Evolutionary conservation across 306 rosid species (phyloP).

Genomic region (Carpinus viminea): DNA sequence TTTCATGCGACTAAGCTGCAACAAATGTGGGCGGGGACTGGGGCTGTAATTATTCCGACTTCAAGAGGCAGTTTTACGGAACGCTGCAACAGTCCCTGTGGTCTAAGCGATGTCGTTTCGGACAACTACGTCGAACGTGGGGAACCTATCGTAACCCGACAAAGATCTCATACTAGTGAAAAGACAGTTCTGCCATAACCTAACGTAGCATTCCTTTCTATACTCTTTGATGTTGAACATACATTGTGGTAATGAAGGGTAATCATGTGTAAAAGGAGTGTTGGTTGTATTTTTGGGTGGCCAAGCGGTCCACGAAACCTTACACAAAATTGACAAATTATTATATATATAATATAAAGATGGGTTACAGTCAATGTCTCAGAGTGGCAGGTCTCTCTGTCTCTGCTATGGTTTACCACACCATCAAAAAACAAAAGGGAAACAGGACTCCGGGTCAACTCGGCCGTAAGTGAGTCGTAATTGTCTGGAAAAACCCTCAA

Average conservation of each 20-base stretch:
- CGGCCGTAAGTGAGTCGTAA: constrained; percentile 23
- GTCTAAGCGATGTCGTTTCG: constrained; percentile 31
- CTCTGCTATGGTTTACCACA: constrained; percentile 24
- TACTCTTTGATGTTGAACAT: no score
- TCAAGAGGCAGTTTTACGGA: constrained; percentile 26
- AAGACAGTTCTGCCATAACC: no score
- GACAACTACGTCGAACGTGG: constrained; percentile 26
- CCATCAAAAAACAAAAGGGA: no score
- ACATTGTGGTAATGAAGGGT: constrained; percentile 15
- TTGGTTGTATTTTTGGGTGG: background rate
- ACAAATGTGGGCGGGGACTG: background rate
- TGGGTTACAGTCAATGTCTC: constrained; percentile 56
- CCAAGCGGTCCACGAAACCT: constrained; percentile 26
- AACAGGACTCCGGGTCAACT: constrained; percentile 32
- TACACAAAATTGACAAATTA: constrained; percentile 51
- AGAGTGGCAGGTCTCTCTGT: constrained; percentile 50
- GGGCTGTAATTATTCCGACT: constrained; percentile 5
- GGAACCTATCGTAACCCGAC: constrained; percentile 52
- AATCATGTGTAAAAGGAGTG: constrained; percentile 1
- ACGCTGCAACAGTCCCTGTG: constrained; percentile 4
- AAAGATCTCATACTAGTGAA: constrained; percentile 18
- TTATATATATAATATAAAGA: constrained; percentile 23
- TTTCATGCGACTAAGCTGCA: constrained; percentile 19
- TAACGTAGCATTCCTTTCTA: no score
- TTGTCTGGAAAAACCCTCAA: background rate